Percentiles rank a stretch among this genome's conserved stretches.
These are phyloP conservation scores for Incumbomyces delicatus DNA, from an alignment of 2,329 filamentous ascomycete species.

Conservation along the genomic window DNA sequence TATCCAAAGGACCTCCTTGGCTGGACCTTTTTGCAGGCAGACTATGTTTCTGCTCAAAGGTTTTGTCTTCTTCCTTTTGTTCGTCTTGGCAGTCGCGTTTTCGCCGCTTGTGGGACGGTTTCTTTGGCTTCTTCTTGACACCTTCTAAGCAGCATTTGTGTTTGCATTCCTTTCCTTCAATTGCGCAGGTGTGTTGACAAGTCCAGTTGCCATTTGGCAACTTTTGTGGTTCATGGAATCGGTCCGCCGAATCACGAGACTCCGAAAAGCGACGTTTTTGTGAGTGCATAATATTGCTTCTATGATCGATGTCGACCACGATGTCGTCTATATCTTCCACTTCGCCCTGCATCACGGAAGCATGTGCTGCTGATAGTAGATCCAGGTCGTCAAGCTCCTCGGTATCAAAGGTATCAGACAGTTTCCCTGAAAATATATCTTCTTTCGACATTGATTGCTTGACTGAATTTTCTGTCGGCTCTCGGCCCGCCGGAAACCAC, in stretches of 20 bases:
- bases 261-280: not conserved
- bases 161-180: conserved; percentile 52
- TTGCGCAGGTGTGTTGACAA: conserved; percentile 62
- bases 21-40: not conserved
- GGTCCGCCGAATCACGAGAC: not conserved
- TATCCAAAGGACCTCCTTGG: not conserved
- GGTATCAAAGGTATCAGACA: conserved; percentile 44
- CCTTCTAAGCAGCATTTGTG: conserved; percentile 66
- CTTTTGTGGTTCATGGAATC: conserved; percentile 34
- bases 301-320: conserved; percentile 5
- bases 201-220: conserved; percentile 63
- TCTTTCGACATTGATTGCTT: conserved; percentile 13
- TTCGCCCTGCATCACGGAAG: no score
- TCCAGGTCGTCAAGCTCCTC: conserved; percentile 45
- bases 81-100: no score
- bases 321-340: no score
- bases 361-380: conserved; percentile 26
- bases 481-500: conserved; percentile 30
- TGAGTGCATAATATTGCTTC: conserved; percentile 6
- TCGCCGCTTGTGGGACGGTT: conserved; percentile 21
- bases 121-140: conserved; percentile 51
- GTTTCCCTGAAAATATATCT: conserved; percentile 3
- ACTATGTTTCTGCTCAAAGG: not conserved
- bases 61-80: conserved; percentile 4
- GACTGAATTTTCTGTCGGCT: conserved; percentile 2